phyloP scores from a whole-genome alignment of 1,284 basidiomycete genomes.

The Cutaneotrichosporon cutaneum region DNA sequence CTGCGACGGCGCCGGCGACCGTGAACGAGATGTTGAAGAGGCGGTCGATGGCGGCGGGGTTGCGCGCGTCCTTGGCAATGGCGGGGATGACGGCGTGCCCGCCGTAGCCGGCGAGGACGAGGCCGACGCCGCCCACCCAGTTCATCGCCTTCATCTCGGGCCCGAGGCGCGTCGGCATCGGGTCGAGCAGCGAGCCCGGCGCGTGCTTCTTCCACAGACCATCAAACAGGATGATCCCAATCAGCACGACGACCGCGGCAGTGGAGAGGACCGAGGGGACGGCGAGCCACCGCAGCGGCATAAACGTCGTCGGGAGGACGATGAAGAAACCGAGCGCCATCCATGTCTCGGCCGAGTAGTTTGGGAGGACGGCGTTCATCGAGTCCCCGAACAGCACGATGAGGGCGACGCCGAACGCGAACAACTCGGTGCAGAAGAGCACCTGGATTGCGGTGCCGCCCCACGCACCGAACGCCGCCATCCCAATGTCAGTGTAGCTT shows the following conservation, averaged over 20 bases:
- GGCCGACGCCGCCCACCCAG: slow-evolving; percentile 62
- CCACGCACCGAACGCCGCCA: slow-evolving; percentile 75
- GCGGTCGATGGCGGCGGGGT: slow-evolving; percentile 73
- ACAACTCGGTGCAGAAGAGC: slow-evolving; percentile 77
- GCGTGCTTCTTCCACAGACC: slow-evolving; percentile 71
- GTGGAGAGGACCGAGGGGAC: slow-evolving; percentile 82
- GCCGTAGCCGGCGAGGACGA: slow-evolving; percentile 94
- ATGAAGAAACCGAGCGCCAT: slow-evolving; percentile 71
- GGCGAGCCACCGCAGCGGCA: slow-evolving; percentile 78
- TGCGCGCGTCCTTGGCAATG: slow-evolving; percentile 82
- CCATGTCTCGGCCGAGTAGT: slow-evolving; percentile 66
- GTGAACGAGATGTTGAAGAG: slow-evolving; percentile 54
- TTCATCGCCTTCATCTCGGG: slow-evolving; percentile 60
- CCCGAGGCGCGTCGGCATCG: slow-evolving; percentile 66
- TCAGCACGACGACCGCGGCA: slow-evolving; percentile 71
- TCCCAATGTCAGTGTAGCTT: slow-evolving; percentile 85
- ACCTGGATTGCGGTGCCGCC: slow-evolving; percentile 56
- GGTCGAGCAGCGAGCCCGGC: slow-evolving; percentile 78
- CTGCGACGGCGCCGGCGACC: slow-evolving; percentile 70
- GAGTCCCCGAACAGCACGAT: slow-evolving; percentile 85
- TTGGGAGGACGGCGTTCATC: slow-evolving; percentile 67
- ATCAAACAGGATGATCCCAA: slow-evolving; percentile 78
- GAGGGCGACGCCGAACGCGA: slow-evolving; percentile 68
- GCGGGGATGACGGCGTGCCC: slow-evolving; percentile 92
- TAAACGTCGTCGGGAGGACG: slow-evolving; percentile 78